Base-by-base conservation (phyloP, 140 eudicot genomes). In the Ambrosia hybrid region DNA sequence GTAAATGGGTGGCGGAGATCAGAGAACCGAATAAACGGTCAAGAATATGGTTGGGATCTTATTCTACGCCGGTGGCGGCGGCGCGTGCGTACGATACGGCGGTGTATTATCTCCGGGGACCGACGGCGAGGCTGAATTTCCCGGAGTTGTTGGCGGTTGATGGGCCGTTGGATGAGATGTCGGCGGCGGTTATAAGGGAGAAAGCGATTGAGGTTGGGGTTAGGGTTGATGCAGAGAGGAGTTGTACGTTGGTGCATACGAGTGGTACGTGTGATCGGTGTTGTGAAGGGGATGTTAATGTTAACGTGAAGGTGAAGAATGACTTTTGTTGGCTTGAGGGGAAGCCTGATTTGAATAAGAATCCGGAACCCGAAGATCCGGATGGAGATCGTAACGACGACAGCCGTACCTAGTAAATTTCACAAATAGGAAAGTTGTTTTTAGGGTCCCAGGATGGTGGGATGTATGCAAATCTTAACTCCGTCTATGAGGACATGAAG, bases 31-130 rank as follows among this genome's bases (percentile, higher is more conserved):
- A 87, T 65, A 87, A 87, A 55, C 74, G 94, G 21, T 84, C 94
- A 0, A 74, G 94, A 41, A 84, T 87, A 33, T 87, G 89, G 94
- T 57, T 87, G 3, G 94, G 94, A 0, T 87, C 94, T 11, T 87
- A 87, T 62, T 79, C 89, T 3, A 84, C 94, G 0, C 79, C 90
- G 7, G 81, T 82, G n/a, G 94, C 90, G 48, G 94, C 94, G 9
- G 94, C 94, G 5, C 37, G 87, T 1, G 94, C 94, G 48, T 87
- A 87, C 62, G 94, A 87, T 78, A 87, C 85, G 17, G 94, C 94
- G 21, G 87, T 84, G 5, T 87, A 73, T 68, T 84, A 79, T 59
- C 94, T 87, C 39, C 83, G 94, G 7, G 94, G 94, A 14, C 84
- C 89, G 21, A 56, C 84, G 38, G 63, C 63, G n/a, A 7, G 63